Evolutionary conservation across 1,284 basidiomycete species (phyloP).

Genomic region (Porogramme epimiltina): DNA sequence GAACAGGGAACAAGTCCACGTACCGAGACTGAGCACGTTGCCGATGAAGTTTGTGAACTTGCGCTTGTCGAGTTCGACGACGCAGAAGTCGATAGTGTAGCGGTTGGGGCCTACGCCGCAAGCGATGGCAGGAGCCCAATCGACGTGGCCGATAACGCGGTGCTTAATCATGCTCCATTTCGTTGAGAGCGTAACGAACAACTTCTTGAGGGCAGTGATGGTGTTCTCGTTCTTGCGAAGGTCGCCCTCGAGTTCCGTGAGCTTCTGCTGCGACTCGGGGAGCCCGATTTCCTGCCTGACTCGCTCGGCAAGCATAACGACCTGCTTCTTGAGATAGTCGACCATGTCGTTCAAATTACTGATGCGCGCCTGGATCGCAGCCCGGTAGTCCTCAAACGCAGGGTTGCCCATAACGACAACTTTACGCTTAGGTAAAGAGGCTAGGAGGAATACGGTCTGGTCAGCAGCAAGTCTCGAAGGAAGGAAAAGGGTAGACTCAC

Average conservation of each 20-base stretch:
- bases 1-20: conserved; percentile 22
- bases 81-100: conserved; percentile 34
- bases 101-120: conserved; percentile 22
- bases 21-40: conserved; percentile 36
- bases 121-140: conserved; percentile 32
- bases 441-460: no score
- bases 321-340: not conserved
- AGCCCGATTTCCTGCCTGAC: conserved; percentile 1
- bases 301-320: not conserved
- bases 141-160: conserved; percentile 32
- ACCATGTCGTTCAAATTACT: conserved; percentile 22
- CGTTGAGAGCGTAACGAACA: conserved; percentile 21
- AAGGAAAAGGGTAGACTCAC: conserved; percentile 15
- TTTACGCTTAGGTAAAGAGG: conserved; percentile 10
- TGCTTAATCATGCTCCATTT: conserved; percentile 28
- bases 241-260: conserved; percentile 1
- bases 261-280: conserved; percentile 5
- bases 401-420: conserved; percentile 40
- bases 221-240: not conserved
- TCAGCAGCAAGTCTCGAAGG: no score
- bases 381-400: conserved; percentile 34
- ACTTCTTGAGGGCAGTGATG: conserved; percentile 1
- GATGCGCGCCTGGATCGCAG: conserved; percentile 36
- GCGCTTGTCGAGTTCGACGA: conserved; percentile 32
- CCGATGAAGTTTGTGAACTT: conserved; percentile 32